Evolutionary conservation across 352 stramenopile species (phyloP).

Genomic region (Globisporangium barbulae): DNA sequence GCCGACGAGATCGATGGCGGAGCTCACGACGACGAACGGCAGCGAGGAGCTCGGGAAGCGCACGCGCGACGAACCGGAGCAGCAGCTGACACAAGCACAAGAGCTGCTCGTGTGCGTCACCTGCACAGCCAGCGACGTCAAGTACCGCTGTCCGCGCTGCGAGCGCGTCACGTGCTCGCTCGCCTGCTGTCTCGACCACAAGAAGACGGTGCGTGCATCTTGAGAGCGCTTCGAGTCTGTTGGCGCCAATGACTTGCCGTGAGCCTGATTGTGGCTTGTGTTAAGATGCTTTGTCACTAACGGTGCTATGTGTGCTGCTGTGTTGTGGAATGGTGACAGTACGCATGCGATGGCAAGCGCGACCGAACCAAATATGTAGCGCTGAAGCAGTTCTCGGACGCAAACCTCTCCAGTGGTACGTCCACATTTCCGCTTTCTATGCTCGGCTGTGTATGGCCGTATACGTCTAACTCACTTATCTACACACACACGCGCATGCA

Average conservation of each 20-base stretch:
- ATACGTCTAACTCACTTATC: not conserved
- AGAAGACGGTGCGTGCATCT: conserved; percentile 44
- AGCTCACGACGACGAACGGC: not conserved
- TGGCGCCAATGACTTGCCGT: not conserved
- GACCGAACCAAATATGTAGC: conserved; percentile 80
- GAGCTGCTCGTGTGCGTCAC: conserved; percentile 32
- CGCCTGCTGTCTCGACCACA: conserved; percentile 73
- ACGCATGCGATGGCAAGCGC: conserved; percentile 75
- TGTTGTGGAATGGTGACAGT: conserved; percentile 29
- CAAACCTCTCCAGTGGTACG: conserved; percentile 71
- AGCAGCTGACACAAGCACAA: conserved; percentile 18
- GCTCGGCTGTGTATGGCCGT: not conserved
- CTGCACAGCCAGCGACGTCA: conserved; percentile 53
- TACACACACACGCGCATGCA: conserved; percentile 14
- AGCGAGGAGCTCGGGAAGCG: conserved; percentile 30
- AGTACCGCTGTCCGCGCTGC: conserved; percentile 84
- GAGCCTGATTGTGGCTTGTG: not conserved
- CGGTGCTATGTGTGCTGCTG: not conserved
- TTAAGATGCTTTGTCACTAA: not conserved
- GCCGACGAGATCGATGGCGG: conserved; percentile 8
- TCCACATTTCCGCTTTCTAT: not conserved
- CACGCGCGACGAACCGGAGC: conserved; percentile 5
- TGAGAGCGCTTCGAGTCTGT: not conserved
- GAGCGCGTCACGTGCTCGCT: conserved; percentile 84
- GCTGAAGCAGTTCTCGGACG: conserved; percentile 70